Base-by-base conservation (phyloP, 441 rosid species). In the Sinapis alba region DNA sequence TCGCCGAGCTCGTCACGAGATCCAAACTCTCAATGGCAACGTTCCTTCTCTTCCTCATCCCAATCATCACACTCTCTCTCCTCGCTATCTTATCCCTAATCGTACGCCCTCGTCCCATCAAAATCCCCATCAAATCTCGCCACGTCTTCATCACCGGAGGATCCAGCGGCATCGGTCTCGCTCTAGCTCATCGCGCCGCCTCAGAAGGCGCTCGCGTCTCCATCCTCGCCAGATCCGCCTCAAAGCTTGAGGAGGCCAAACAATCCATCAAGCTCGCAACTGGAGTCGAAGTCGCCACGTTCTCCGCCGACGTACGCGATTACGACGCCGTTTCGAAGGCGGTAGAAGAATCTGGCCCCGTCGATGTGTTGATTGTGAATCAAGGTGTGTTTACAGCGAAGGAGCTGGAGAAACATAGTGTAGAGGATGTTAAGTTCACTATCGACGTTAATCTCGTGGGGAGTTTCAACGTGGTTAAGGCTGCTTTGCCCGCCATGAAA, bases 71-170 rank as follows among this genome's bases (percentile, higher is more conserved):
- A 1, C 72, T 87, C 50, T 57, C 78, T 21, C 86, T 94, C 57
- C 85, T 88, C 60, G 34, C 66, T 11, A 36, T 88, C 45, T 84
- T 94, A 13, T 79, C 43, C 66, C 34, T 86, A 63, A 82, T 92
- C 54, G 86, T 82, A 53, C 84, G 92, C 4, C 99, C 95, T 15
- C 89, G 88, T 4, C 86, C 92, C 2, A 81, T 85, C 68, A 84
- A 13, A 36, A 82, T 95, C 86, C 89, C 90, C 0, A 83, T 95
- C 47, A 95, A 87, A n/a, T n/a, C 79, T 19, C 92, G 96, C 43
- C 97, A 89, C 77, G 93, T 94, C 16, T 90, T 91, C 91, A 86
- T 94, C 78, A 94, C 97, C 13, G 93, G 97, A 23, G 95, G 97
- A 68, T 90, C 93, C 23, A 90, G 95, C 78, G 95, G 95, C 56